A percentile compares a stretch with the other conserved stretches of the same genome.
Evolutionary conservation across 768 basidiomycete species (phyloP).

Genomic region (Kwoniella europaea): DNA sequence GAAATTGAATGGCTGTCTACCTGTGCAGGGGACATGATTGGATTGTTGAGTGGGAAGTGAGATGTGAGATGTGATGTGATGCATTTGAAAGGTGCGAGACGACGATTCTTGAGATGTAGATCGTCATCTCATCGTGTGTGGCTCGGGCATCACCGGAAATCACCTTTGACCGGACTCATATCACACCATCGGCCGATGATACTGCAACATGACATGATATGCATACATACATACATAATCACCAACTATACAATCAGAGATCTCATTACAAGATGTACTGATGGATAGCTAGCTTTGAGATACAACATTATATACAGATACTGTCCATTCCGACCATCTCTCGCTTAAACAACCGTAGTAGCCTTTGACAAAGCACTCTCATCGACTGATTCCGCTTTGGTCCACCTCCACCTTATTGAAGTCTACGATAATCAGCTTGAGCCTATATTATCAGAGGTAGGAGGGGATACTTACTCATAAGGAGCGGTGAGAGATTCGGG

Average conservation of each 20-base stretch:
- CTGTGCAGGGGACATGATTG: neutral
- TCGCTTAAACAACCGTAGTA: constrained; percentile 8
- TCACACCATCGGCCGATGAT: neutral
- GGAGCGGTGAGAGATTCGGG: constrained; percentile 22
- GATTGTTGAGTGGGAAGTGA: neutral
- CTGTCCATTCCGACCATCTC: neutral
- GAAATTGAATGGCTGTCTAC: neutral
- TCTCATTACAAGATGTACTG: neutral
- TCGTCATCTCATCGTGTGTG: neutral
- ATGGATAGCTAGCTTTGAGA: neutral
- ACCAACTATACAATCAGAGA: neutral
- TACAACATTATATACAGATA: neutral
- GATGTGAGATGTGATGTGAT: too few species aligned
- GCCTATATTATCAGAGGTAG: neutral
- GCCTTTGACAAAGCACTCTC: constrained; percentile 8
- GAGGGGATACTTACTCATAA: constrained; percentile 17
- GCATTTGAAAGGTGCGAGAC: too few species aligned
- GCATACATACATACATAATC: neutral
- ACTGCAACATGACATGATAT: neutral
- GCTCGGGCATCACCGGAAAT: constrained; percentile 9
- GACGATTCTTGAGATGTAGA: neutral
- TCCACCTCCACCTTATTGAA: constrained; percentile 23
- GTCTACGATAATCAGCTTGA: constrained; percentile 14
- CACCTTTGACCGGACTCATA: neutral
- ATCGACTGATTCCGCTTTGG: constrained; percentile 13